These are phyloP conservation scores for Aspergillus carbonarius DNA, from an alignment of 2,329 filamentous ascomycete species.

Conservation along the genomic window DNA sequence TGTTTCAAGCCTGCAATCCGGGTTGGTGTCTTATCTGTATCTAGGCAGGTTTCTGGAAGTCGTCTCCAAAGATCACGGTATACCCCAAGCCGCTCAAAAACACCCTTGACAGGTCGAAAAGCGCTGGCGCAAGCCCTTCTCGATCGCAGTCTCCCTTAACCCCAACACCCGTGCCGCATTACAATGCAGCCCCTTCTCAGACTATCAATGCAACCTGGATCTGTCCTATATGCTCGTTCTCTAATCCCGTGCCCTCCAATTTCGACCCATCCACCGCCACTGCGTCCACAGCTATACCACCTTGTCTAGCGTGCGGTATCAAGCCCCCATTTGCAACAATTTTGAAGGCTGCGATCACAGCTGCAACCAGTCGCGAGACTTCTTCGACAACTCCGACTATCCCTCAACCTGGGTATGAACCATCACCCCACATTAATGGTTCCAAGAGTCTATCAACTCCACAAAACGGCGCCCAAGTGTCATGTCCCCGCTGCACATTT, in stretches of 20 bases:
- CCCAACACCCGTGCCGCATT: conserved; percentile 31
- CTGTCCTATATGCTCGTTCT: conserved; percentile 92
- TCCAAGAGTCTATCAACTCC: background rate
- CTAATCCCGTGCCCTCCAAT: conserved; percentile 87
- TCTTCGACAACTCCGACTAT: conserved; percentile 13
- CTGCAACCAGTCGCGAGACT: conserved; percentile 54
- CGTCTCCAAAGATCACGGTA: conserved; percentile 88
- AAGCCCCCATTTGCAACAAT: conserved; percentile 81
- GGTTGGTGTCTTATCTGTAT: conserved; percentile 18
- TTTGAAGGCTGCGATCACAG: conserved; percentile 81
- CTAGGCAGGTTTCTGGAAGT: conserved; percentile 88
- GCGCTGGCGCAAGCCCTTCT: conserved; percentile 45
- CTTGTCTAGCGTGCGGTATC: conserved; percentile 91
- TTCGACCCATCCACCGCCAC: conserved; percentile 84
- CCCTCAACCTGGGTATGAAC: conserved; percentile 3
- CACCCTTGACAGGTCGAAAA: conserved; percentile 54
- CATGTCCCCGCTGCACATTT: conserved; percentile 88
- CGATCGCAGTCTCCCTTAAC: conserved; percentile 31
- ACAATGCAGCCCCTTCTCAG: conserved; percentile 36
- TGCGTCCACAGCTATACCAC: conserved; percentile 74
- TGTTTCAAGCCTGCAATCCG: background rate
- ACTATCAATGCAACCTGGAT: conserved; percentile 76
- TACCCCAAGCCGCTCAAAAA: conserved; percentile 76
- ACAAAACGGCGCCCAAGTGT: conserved; percentile 25
- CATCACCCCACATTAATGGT: conserved; percentile 6